Evolutionary conservation across 2,329 filamentous ascomycete genomes (phyloP), one percentile per base, ranked within the genome.

Genomic region (Zymoseptoria brevis): DNA sequence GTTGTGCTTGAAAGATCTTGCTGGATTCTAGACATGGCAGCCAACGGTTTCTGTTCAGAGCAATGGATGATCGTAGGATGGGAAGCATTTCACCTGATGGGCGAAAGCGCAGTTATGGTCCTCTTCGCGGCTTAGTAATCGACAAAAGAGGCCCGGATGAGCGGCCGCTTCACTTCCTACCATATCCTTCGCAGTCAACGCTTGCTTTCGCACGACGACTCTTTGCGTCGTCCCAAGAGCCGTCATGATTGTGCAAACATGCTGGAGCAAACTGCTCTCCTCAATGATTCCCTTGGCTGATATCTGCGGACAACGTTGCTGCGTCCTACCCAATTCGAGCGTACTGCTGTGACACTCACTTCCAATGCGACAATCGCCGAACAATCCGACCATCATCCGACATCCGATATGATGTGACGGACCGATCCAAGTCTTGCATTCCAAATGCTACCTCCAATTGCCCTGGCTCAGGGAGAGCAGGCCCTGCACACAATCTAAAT

Each of bases 401-500:
- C 16, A 2, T n/a, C 35, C 16, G 7, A n/a, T 7, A 45, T 45
- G 35, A 16, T 45, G 5, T 1, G 35, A 29, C 26, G 26, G 26
- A 29, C 35, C 13, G 13, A 45, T 45, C 35, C 35, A 45, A 45
- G 35, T 45, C 35, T 16, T 1, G 11, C 0, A n/a, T 16, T 16
- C 35, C 35, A 1, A 16, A 45, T n/a, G 35, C 68, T 59, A 79
- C 61, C 72, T 82, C 91, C 92, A 96, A 70, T 90, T 90, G n/a
- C 92, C 93, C 75, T 96, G 89, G 68, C 90, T 95, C 52, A 97
- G 79, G 55, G 89, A 93, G 63, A 96, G 74, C 64, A 97, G 75
- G n/a, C 90, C 90, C 57, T 93, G 90, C 53, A 96, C 87, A 70
- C 90, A 95, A 71, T 95, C 90, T 73, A 96, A 80, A 71, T 96